Percentiles rank a stretch among this genome's conserved stretches.
These are phyloP conservation scores for Thermothielavioides terrestris DNA, from an alignment of 495 filamentous ascomycete species.

Conservation along the genomic window DNA sequence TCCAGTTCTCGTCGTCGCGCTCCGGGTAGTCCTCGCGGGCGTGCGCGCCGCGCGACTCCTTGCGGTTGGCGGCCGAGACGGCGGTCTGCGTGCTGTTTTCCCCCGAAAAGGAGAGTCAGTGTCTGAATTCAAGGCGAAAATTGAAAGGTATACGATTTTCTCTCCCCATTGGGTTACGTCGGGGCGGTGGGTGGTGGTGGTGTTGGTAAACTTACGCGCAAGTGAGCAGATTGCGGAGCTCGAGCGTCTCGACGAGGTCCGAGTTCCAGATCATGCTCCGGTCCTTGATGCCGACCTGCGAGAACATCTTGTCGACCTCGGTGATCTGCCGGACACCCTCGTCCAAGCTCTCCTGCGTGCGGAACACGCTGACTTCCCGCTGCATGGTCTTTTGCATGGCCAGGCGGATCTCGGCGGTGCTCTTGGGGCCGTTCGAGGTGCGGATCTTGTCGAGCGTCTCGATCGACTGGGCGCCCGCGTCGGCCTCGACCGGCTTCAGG, in stretches of 20 bases:
- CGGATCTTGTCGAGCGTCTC: constrained; percentile 77
- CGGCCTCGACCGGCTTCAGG: constrained; percentile 64
- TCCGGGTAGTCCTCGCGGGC: constrained; percentile 93
- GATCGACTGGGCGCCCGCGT: constrained; percentile 81
- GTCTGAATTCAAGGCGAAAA: not conserved
- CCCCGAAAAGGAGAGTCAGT: not conserved
- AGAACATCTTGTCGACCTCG: constrained; percentile 70
- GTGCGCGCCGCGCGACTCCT: constrained; percentile 92
- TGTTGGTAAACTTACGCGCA: constrained; percentile 83
- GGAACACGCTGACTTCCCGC: constrained; percentile 93
- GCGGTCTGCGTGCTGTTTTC: constrained; percentile 67
- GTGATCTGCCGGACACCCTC: constrained; percentile 75
- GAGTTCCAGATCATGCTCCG: constrained; percentile 99
- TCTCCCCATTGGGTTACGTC: not conserved
- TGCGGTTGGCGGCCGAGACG: constrained; percentile 70
- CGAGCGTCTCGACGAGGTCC: constrained; percentile 89
- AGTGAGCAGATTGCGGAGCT: constrained; percentile 85
- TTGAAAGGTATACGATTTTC: not conserved
- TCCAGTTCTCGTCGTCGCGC: constrained; percentile 89
- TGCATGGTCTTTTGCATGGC: constrained; percentile 99
- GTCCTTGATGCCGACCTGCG: constrained; percentile 85
- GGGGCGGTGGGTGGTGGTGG: no score
- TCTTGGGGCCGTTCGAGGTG: constrained; percentile 74
- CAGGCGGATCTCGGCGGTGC: constrained; percentile 73
- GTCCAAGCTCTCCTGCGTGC: constrained; percentile 80